These are phyloP conservation scores for Aristolochia fimbriata DNA, from an alignment of 164 flowering plant genomes.

Conservation along the genomic window DNA sequence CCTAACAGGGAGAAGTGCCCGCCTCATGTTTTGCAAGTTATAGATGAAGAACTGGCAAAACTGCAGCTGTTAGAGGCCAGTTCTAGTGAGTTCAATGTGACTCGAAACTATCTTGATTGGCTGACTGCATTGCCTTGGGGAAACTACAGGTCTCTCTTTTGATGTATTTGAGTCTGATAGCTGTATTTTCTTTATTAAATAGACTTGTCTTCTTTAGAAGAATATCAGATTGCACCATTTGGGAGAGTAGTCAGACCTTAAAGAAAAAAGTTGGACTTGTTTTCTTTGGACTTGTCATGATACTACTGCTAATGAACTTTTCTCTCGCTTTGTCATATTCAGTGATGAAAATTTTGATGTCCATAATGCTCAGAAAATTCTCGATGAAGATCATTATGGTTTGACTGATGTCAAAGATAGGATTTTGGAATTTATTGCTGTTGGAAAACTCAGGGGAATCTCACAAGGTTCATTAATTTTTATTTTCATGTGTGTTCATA, in stretches of 20 bases:
- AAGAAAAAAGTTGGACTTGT: no score
- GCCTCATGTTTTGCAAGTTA: slow-evolving; percentile 90
- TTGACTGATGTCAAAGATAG: slow-evolving; percentile 95
- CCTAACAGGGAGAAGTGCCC: slow-evolving; percentile 84
- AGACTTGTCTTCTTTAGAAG: no score
- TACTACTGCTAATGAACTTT: neutral
- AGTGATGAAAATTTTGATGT: slow-evolving; percentile 99
- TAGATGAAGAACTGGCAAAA: slow-evolving; percentile 94
- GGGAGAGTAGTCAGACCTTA: no score
- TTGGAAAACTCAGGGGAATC: slow-evolving; percentile 89
- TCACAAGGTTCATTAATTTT: slow-evolving; percentile 61
- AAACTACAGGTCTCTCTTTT: slow-evolving; percentile 59
- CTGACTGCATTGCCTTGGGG: slow-evolving; percentile 98
- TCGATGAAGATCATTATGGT: slow-evolving; percentile 99
- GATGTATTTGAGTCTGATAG: neutral
- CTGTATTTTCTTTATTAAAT: neutral
- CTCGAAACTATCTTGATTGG: slow-evolving; percentile 99
- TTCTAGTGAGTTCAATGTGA: slow-evolving; percentile 97
- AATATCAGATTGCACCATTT: no score
- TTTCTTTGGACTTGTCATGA: no score
- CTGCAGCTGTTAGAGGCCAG: slow-evolving; percentile 92
- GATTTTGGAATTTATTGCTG: slow-evolving; percentile 96
- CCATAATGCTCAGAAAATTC: slow-evolving; percentile 68
- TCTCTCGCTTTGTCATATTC: slow-evolving; percentile 16
- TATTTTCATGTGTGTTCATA: neutral